These are phyloP conservation scores for Dothiorella sarmentorum DNA, from an alignment of 2,329 filamentous ascomycete genomes.

Conservation along the genomic window DNA sequence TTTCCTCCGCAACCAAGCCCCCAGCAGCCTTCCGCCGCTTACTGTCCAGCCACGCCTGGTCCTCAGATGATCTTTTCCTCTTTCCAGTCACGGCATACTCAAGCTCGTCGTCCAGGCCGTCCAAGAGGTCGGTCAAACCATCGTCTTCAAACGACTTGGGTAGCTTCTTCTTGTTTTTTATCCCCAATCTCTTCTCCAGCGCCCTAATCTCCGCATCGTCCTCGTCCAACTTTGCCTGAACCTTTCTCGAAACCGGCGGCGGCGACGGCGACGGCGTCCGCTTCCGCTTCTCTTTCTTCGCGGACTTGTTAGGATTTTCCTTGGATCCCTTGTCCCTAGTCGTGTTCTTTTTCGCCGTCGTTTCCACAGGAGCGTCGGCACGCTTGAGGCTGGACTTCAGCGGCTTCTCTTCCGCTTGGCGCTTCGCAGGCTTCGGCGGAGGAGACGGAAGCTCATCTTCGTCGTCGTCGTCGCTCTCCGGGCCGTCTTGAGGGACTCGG, in stretches of 20 bases:
- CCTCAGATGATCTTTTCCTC: slow-evolving; percentile 54
- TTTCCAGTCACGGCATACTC: slow-evolving; percentile 47
- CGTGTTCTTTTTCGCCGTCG: neutral
- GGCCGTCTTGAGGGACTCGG: neutral
- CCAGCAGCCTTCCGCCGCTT: slow-evolving; percentile 54
- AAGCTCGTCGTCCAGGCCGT: slow-evolving; percentile 57
- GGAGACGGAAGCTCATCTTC: slow-evolving; percentile 22
- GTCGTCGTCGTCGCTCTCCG: slow-evolving; percentile 25
- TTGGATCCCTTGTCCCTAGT: neutral
- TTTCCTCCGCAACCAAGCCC: slow-evolving; percentile 30
- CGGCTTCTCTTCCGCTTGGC: slow-evolving; percentile 27
- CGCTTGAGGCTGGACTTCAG: slow-evolving; percentile 37
- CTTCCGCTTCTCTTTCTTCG: slow-evolving; percentile 24
- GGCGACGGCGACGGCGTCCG: slow-evolving; percentile 17
- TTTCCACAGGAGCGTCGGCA: slow-evolving; percentile 20
- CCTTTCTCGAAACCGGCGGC: slow-evolving; percentile 33
- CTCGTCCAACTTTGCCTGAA: slow-evolving; percentile 62
- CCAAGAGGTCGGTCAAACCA: slow-evolving; percentile 74
- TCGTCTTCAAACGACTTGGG: slow-evolving; percentile 75
- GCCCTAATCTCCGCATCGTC: slow-evolving; percentile 88
- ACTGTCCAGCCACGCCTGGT: slow-evolving; percentile 56
- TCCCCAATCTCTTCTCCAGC: slow-evolving; percentile 81
- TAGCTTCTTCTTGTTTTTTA: slow-evolving; percentile 71
- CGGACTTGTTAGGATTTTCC: slow-evolving; percentile 22
- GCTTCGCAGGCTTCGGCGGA: slow-evolving; percentile 22